Percentiles rank a stretch among this genome's conserved stretches.
phyloP scores from a whole-genome alignment of 2,329 filamentous ascomycete genomes.

The Polytolypa hystricis region DNA sequence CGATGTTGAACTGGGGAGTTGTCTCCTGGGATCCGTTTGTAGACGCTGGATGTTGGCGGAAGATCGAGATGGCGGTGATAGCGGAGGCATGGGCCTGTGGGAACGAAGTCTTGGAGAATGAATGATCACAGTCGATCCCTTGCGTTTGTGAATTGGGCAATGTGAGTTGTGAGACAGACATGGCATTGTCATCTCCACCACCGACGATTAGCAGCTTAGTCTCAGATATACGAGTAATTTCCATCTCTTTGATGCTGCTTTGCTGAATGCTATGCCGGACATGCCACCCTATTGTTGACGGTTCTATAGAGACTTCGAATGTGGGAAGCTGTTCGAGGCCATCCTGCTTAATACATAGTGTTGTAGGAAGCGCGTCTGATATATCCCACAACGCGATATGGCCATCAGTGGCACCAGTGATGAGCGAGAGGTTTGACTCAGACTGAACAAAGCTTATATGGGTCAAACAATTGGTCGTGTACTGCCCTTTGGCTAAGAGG shows the following conservation, averaged over 20 bases:
- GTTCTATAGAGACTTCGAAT: not conserved
- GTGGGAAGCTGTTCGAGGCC: not conserved
- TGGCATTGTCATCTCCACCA: constrained; percentile 78
- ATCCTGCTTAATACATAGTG: constrained; percentile 17
- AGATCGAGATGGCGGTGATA: constrained; percentile 28
- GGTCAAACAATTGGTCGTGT: constrained; percentile 66
- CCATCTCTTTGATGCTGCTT: constrained; percentile 59
- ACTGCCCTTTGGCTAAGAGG: constrained; percentile 44
- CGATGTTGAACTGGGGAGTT: constrained; percentile 17
- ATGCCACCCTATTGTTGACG: constrained; percentile 21
- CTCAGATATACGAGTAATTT: constrained; percentile 21
- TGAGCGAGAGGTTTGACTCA: constrained; percentile 33
- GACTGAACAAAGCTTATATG: constrained; percentile 39
- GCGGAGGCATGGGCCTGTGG: constrained; percentile 36
- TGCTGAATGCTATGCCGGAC: constrained; percentile 54
- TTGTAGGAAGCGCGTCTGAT: constrained; percentile 18
- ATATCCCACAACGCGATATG: constrained; percentile 53
- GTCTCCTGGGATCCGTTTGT: constrained; percentile 1
- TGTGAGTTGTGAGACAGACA: constrained; percentile 47
- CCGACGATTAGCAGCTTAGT: constrained; percentile 50
- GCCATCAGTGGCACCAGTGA: constrained; percentile 75
- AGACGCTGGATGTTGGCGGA: constrained; percentile 11
- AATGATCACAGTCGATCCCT: not conserved
- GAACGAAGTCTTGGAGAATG: constrained; percentile 13
- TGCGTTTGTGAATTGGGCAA: constrained; percentile 7